Conservation (phyloP, 2,329 filamentous ascomycete species). For the Microcyclosporella mali region DNA sequence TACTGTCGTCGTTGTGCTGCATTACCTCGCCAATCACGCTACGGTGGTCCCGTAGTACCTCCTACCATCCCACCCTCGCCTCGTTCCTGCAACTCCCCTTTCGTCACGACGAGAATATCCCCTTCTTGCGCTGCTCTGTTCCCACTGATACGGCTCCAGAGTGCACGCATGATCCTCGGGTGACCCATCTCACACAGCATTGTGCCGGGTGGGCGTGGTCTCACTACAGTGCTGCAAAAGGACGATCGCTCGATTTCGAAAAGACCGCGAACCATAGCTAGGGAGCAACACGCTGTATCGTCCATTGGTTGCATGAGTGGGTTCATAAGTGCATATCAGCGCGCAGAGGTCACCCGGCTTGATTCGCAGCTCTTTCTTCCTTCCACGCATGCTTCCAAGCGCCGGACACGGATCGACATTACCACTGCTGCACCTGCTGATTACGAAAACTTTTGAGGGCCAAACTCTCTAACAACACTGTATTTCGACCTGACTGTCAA, state of each 20-base stretch:
- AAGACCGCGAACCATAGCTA: conserved; percentile 15
- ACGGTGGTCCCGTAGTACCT: background rate
- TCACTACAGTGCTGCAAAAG: conserved; percentile 12
- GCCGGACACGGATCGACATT: conserved; percentile 1
- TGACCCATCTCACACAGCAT: conserved; percentile 16
- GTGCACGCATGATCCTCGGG: conserved; percentile 17
- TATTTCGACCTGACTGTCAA: too few relatives aligned
- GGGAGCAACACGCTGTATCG: conserved; percentile 6
- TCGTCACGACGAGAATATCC: conserved; percentile 10
- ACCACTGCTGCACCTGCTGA: background rate
- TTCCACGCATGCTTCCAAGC: conserved; percentile 6
- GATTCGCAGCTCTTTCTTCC: conserved; percentile 4
- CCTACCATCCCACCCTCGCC: conserved; percentile 1
- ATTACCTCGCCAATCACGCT: conserved; percentile 6
- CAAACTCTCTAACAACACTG: too few relatives aligned
- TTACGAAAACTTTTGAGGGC: background rate
- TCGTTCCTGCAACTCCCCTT: background rate
- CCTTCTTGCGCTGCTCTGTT: conserved; percentile 6
- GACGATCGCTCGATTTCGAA: conserved; percentile 13
- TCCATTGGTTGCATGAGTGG: conserved; percentile 9
- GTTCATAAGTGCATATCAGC: conserved; percentile 12
- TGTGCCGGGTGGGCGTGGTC: conserved; percentile 12
- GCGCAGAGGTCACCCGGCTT: conserved; percentile 6
- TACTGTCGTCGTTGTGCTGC: conserved; percentile 11
- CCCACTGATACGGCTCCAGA: conserved; percentile 3